These are phyloP conservation scores for Lipomyces chichibuensis DNA, from an alignment of 805 yeast species.

Conservation along the genomic window DNA sequence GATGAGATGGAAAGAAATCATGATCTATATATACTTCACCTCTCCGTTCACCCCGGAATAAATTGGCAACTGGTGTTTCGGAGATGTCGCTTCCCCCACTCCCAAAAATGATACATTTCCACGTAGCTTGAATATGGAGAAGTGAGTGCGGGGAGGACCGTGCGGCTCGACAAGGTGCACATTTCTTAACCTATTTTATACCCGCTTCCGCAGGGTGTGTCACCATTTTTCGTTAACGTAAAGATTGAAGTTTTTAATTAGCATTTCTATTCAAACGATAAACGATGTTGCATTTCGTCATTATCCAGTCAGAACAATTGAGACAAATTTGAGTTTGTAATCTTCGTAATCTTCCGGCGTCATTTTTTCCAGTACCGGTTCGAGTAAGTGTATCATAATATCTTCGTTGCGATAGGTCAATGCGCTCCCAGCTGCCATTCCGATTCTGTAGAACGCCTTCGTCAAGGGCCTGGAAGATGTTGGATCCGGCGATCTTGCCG, in stretches of 20 bases:
- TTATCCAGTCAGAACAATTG: too few relatives aligned
- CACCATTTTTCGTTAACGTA: too few relatives aligned
- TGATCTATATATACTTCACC: not conserved
- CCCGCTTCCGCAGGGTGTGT: too few relatives aligned
- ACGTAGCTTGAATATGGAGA: too few relatives aligned
- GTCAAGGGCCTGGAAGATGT: constrained; percentile 61
- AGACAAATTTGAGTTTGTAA: constrained; percentile 47
- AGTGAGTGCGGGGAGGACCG: too few relatives aligned
- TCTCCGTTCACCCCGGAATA: not conserved
- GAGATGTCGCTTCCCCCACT: not conserved
- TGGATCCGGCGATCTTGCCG: constrained; percentile 57
- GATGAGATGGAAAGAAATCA: not conserved
- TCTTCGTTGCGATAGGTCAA: constrained; percentile 36
- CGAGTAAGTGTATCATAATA: constrained; percentile 42
- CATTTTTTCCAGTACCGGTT: constrained; percentile 55
- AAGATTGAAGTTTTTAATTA: too few relatives aligned
- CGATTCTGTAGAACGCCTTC: constrained; percentile 56
- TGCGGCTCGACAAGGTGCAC: too few relatives aligned
- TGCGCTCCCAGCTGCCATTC: constrained; percentile 37
- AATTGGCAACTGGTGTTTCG: not conserved
- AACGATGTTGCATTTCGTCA: too few relatives aligned
- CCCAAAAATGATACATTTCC: not conserved
- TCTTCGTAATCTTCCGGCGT: constrained; percentile 52
- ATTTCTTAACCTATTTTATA: too few relatives aligned
- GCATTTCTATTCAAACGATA: too few relatives aligned